Base-by-base conservation (phyloP, 129 eudicot genomes). In the Lactuca sativa region DNA sequence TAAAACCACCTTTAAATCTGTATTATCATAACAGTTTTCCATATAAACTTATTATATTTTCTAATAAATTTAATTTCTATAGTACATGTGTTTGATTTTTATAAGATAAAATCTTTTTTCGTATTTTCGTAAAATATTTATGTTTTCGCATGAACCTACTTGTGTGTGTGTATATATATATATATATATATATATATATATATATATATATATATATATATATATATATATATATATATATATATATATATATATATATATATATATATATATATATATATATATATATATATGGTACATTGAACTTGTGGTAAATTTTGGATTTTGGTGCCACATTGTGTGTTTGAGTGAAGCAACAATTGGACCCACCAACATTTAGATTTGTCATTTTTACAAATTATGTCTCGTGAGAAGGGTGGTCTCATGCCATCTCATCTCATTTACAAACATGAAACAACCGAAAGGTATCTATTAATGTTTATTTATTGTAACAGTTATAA, bases 331-430 rank as follows among this genome's bases (percentile, higher is more conserved):
- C 51, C 59, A 71, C 59, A 71, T 71, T 16, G 21, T 44, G 36
- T 47, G 67, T 71, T 44, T 52, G 58, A 71, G 61, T 59, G 47
- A 59, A 59, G 67, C 67, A 59, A 59, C 47, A 70, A 43, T 59
- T 59, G 75, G 75, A 58, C 75, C 75, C 75, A 59, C 75, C 66
- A 59, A 47, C 32, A 59, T 15, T 48, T 71, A 5, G 61, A 47
- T 59, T 71, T 71, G 67, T 67, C 72, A 32, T 67, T 41, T 32
- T 41, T 32, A 67, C 67, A 59, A 38, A 71, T 58, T 59, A 59
- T 17, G 66, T 43, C 75, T 71, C 59, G 67, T 59, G 75, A 37
- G 10, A 71, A 31, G 36, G 61, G 13, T 59, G 44, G 67, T 71
- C 55, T 44, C 67, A n/a, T 47, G 25, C 34, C 31, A 66, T 48